Percentiles rank a stretch among this genome's conserved stretches.
Evolutionary conservation across 768 basidiomycete genomes (phyloP).

Genomic region (Royoungia palumana): DNA sequence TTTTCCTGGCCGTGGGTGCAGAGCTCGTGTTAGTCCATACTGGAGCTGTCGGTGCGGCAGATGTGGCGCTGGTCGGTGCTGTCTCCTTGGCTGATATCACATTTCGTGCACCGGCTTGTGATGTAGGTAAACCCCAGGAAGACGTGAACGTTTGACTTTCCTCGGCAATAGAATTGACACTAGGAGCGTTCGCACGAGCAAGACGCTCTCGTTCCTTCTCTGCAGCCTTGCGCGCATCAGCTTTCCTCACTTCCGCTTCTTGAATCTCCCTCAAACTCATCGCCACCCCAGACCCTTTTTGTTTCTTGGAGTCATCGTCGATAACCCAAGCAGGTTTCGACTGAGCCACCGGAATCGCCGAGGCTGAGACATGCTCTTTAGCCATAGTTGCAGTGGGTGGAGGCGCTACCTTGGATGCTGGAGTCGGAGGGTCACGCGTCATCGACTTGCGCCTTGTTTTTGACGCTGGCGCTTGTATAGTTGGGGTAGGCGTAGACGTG

Average conservation of each 20-base stretch:
- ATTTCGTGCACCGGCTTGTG: constrained; percentile 63
- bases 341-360: constrained; percentile 21
- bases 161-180: constrained; percentile 41
- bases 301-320: constrained; percentile 65
- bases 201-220: constrained; percentile 69
- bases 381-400: constrained; percentile 2
- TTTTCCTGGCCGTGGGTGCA: constrained; percentile 66
- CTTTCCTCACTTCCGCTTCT: constrained; percentile 82
- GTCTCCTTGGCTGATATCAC: constrained; percentile 42
- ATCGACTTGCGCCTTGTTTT: constrained; percentile 28
- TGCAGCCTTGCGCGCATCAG: constrained; percentile 70
- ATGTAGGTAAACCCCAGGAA: constrained; percentile 85
- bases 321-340: constrained; percentile 62
- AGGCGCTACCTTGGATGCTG: constrained; percentile 17
- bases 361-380: constrained; percentile 26
- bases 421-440: constrained; percentile 23
- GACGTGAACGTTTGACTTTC: constrained; percentile 61
- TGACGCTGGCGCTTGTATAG: constrained; percentile 22
- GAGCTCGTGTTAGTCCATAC: constrained; percentile 75
- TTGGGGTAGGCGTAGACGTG: constrained; percentile 10
- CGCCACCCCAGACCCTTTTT: constrained; percentile 40
- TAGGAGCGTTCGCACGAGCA: constrained; percentile 42
- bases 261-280: constrained; percentile 92
- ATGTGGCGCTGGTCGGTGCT: constrained; percentile 17
- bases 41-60: constrained; percentile 36